These are phyloP conservation scores for Didymosphaeria variabile DNA, from an alignment of 2,329 filamentous ascomycete species.

Conservation along the genomic window DNA sequence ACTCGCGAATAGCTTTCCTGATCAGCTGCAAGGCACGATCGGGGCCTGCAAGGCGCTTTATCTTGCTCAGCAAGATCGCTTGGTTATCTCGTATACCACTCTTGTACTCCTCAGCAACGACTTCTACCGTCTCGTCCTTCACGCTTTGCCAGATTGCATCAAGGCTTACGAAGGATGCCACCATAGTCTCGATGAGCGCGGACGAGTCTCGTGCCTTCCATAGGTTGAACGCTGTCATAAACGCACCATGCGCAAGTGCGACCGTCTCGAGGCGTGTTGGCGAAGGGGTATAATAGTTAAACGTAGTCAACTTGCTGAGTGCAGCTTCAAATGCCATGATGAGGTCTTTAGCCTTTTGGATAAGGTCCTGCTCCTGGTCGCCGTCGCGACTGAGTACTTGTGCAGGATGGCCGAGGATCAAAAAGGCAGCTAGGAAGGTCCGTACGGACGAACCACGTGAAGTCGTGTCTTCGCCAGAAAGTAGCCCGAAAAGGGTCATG, in stretches of 20 bases:
- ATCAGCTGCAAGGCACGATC: constrained; percentile 77
- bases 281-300: constrained; percentile 73
- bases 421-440: constrained; percentile 80
- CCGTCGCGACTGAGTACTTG: constrained; percentile 81
- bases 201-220: constrained; percentile 86
- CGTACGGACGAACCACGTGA: constrained; percentile 73
- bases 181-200: constrained; percentile 81
- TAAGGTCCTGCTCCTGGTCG: constrained; percentile 73
- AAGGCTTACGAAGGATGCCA: constrained; percentile 85
- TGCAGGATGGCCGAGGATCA: constrained; percentile 80
- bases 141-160: constrained; percentile 86
- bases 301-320: constrained; percentile 69
- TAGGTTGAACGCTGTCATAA: constrained; percentile 80
- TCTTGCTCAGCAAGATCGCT: constrained; percentile 78
- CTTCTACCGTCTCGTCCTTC: constrained; percentile 77
- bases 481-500: constrained; percentile 73
- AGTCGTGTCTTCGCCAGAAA: constrained; percentile 64
- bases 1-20: constrained; percentile 76
- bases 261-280: constrained; percentile 69
- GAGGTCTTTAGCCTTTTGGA: constrained; percentile 79
- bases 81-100: constrained; percentile 85
- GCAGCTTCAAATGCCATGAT: constrained; percentile 81
- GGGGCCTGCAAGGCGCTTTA: constrained; percentile 78
- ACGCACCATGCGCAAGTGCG: constrained; percentile 75
- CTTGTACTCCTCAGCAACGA: constrained; percentile 78